Percentiles rank a stretch among this genome's conserved stretches.
Conservation (phyloP, 108 stramenopile genomes). For the Cyclotella baltica region DNA sequence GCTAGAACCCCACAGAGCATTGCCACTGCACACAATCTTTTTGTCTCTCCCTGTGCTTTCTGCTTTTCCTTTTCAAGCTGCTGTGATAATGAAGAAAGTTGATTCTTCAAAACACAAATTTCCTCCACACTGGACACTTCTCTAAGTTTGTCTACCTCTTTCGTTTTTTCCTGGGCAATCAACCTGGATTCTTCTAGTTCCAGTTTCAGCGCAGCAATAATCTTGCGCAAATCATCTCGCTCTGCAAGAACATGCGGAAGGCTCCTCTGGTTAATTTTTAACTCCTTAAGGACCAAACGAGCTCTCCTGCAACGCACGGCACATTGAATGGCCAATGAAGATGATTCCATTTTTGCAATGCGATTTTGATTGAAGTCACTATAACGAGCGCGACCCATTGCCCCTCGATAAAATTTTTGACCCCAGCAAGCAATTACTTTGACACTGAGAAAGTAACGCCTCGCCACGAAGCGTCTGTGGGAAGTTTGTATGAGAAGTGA, state of each 20-base stretch:
- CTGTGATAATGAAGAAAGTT: no score
- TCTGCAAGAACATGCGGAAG: constrained; percentile 50
- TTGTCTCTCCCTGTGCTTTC: no score
- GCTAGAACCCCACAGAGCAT: no score
- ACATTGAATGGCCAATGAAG: constrained; percentile 26
- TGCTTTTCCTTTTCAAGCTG: no score
- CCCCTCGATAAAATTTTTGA: constrained; percentile 52
- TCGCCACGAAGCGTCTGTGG: constrained; percentile 26
- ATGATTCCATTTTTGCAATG: constrained; percentile 19
- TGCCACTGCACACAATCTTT: no score
- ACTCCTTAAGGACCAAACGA: constrained; percentile 23
- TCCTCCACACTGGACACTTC: no score
- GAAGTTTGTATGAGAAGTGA: constrained; percentile 43
- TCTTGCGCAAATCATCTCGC: no score
- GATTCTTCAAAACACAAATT: no score
- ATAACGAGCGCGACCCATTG: constrained; percentile 41
- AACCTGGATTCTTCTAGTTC: no score
- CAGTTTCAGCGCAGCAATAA: no score
- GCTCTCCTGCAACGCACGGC: constrained; percentile 33
- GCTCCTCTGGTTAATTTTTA: constrained; percentile 46
- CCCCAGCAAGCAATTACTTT: constrained; percentile 40
- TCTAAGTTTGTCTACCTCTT: no score
- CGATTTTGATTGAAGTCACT: constrained; percentile 26
- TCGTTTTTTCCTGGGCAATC: no score
- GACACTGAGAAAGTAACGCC: constrained; percentile 14